Base-by-base conservation (phyloP, 1,284 basidiomycete species). In the Ceratobasidium sp. region DNA sequence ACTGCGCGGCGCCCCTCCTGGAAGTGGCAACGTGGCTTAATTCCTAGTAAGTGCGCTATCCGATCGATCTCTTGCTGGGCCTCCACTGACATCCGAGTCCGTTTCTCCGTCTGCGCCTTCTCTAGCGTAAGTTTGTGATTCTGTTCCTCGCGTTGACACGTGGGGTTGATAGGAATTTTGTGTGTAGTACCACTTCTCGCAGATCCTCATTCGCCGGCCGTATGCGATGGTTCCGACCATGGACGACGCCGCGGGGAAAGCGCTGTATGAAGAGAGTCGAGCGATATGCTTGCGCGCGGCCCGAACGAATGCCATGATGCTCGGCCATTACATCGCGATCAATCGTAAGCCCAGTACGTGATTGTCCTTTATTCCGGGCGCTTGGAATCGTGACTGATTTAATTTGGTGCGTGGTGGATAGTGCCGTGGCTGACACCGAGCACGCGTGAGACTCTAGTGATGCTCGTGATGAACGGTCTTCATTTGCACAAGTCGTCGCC, bases 1-100 rank as follows among this genome's bases (percentile, higher is more conserved):
- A 64, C 70, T 74, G 70, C 57, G 57, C 70, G 42, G 26, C 48
- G 33, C 15, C 57, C 59, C 70, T 62, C 23, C 70, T 74, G 13
- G 70, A 74, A 74, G 70, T 74, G 20, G 70, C 70, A 74, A 74
- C 70, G 70, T 74, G 70, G 70, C 46, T 74, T 23, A 74, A 74
- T 74, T 74, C 70, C 20, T 64, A 74, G 70, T 74, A 64, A 17
- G 70, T 73, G 7, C 26, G 57, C 57, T 74, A 64, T 74, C 70
- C 70, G 59, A 71, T 71, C 59, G 69, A 71, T 71, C 56, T n/a
- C 28, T 23, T 23, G 56, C 38, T 44, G 40, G 20, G n/a, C 20
- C 69, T 33, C 54, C 69, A 52, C 56, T 71, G 69, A 71, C 69
- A 62, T 50, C 33, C 56, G 69, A 54, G 54, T 56, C 59, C 69